Evolutionary conservation across 139 green algal genomes (phyloP).

Genomic region (Parachlorella kessleri): DNA sequence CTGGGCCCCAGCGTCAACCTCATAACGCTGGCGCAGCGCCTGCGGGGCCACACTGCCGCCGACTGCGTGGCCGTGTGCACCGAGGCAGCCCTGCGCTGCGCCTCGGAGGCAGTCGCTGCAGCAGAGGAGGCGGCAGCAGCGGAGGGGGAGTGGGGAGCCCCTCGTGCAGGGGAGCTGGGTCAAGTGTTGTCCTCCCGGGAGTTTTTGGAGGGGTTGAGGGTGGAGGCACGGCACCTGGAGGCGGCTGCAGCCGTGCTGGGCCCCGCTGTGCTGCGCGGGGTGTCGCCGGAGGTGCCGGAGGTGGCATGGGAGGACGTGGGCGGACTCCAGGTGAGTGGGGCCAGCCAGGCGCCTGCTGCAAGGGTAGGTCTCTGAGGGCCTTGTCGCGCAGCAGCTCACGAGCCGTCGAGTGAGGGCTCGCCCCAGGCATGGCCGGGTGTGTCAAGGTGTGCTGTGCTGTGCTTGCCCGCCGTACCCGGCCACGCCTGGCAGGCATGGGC

Average conservation of each 20-base stretch:
- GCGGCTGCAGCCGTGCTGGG: slow-evolving; percentile 4
- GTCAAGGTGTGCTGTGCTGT: no score
- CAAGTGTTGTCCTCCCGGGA: background rate
- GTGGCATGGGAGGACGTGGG: slow-evolving; percentile 36
- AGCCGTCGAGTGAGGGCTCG: no score
- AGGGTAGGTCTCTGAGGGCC: no score
- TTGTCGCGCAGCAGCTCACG: no score
- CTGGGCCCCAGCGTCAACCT: slow-evolving; percentile 74
- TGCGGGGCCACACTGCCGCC: slow-evolving; percentile 35
- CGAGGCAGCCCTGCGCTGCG: slow-evolving; percentile 37
- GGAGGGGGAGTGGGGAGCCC: background rate
- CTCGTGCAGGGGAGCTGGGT: no score
- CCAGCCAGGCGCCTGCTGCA: no score
- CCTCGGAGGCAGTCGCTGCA: slow-evolving; percentile 19
- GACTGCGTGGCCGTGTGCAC: slow-evolving; percentile 29
- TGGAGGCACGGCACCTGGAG: slow-evolving; percentile 21
- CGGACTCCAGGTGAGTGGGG: slow-evolving; percentile 33
- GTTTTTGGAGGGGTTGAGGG: background rate
- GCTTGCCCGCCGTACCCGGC: no score
- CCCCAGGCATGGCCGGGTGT: no score
- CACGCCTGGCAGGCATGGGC: no score
- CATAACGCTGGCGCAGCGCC: slow-evolving; percentile 18
- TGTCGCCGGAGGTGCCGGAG: slow-evolving; percentile 68
- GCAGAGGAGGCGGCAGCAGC: background rate
- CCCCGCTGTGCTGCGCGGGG: slow-evolving; percentile 55